phyloP scores from a whole-genome alignment of 352 stramenopile species.

The Hyaloperonospora brassicae region DNA sequence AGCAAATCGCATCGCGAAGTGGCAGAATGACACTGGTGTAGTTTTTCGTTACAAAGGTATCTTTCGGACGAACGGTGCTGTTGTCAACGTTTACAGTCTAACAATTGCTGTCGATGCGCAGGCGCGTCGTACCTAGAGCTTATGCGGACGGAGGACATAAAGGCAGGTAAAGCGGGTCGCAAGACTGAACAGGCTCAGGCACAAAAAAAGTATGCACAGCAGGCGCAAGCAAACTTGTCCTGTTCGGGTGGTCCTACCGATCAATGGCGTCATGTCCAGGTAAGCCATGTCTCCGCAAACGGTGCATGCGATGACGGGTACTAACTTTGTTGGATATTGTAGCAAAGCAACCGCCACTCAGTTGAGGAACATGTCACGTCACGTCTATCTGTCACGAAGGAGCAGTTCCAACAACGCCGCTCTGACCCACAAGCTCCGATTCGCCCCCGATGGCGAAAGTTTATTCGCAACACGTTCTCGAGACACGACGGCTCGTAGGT shows the following conservation, averaged over 20 bases:
- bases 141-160: slow-evolving; percentile 21
- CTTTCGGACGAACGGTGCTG: neutral
- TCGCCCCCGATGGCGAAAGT: slow-evolving; percentile 19
- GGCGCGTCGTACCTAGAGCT: slow-evolving; percentile 29
- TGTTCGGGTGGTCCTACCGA: neutral
- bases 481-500: slow-evolving; percentile 3
- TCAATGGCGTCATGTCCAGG: slow-evolving; percentile 10
- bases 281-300: slow-evolving; percentile 1
- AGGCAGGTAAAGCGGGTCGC: slow-evolving; percentile 12
- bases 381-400: slow-evolving; percentile 5
- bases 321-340: neutral
- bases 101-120: slow-evolving; percentile 4
- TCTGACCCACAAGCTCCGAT: slow-evolving; percentile 17
- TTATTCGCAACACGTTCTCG: slow-evolving; percentile 23
- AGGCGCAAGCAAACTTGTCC: neutral
- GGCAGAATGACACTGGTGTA: slow-evolving; percentile 28
- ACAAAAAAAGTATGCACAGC: neutral
- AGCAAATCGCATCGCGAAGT: slow-evolving; percentile 29
- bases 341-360: slow-evolving; percentile 17
- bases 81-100: neutral
- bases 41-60: slow-evolving; percentile 39
- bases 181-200: slow-evolving; percentile 4
- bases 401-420: slow-evolving; percentile 18
- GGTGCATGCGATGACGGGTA: neutral
- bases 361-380: slow-evolving; percentile 16